Conservation (phyloP, 2,329 filamentous ascomycete species). For the Rhytidhysteron rufulum region DNA sequence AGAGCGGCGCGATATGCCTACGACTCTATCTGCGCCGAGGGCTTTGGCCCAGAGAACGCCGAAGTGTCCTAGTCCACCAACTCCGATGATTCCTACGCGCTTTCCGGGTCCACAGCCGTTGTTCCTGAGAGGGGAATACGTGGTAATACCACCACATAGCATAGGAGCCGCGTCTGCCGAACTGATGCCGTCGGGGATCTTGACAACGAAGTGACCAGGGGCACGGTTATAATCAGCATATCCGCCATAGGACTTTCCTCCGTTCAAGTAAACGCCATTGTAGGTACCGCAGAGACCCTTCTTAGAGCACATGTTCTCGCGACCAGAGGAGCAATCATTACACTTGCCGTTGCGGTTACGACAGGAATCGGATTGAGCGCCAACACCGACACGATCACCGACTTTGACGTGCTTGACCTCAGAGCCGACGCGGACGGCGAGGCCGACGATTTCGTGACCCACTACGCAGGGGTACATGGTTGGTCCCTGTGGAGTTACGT, state of each 20-base stretch:
- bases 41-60: conserved; percentile 65
- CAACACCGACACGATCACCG: conserved; percentile 53
- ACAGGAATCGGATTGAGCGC: conserved; percentile 41
- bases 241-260: conserved; percentile 60
- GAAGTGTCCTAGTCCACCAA: conserved; percentile 68
- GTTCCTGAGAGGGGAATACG: conserved; percentile 61
- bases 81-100: conserved; percentile 63
- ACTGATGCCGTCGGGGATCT: conserved; percentile 46
- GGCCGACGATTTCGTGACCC: conserved; percentile 29
- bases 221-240: conserved; percentile 51
- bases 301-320: conserved; percentile 29
- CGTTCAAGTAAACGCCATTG: conserved; percentile 52
- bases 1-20: conserved; percentile 59
- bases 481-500: conserved; percentile 37
- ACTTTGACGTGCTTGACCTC: conserved; percentile 44
- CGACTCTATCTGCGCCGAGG: conserved; percentile 63
- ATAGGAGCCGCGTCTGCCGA: conserved; percentile 57
- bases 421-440: conserved; percentile 18
- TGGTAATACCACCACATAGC: conserved; percentile 69
- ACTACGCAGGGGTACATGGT: conserved; percentile 32
- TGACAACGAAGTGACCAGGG: conserved; percentile 52
- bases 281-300: conserved; percentile 57
- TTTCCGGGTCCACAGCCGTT: conserved; percentile 64
- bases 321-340: conserved; percentile 44
- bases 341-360: conserved; percentile 48